Conservation (phyloP, 495 filamentous ascomycete genomes). For the Xylaria longipes region DNA sequence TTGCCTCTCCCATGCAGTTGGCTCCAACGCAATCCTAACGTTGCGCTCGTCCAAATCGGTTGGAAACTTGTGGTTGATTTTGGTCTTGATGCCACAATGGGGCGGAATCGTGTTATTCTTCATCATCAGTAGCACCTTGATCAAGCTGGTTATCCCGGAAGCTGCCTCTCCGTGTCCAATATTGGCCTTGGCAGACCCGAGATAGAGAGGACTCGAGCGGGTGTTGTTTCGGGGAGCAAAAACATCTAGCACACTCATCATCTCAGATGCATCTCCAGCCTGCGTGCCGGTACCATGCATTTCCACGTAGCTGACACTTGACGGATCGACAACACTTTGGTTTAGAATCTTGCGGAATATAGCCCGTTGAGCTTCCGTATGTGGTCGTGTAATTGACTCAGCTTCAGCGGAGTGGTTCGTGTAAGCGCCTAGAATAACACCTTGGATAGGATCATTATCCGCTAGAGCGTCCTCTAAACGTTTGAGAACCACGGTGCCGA, state of each 20-base stretch:
- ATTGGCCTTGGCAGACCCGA: conserved; percentile 79
- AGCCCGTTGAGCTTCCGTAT: conserved; percentile 63
- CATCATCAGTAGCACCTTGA: conserved; percentile 79
- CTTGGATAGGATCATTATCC: conserved; percentile 53
- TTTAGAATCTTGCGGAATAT: conserved; percentile 64
- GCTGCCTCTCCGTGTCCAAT: conserved; percentile 80
- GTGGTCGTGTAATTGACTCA: conserved; percentile 67
- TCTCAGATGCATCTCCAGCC: conserved; percentile 70
- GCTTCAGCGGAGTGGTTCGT: conserved; percentile 56
- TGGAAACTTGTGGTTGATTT: conserved; percentile 51
- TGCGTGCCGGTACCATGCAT: conserved; percentile 77
- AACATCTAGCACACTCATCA: conserved; percentile 67
- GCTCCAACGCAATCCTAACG: conserved; percentile 16
- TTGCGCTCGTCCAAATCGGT: conserved; percentile 23
- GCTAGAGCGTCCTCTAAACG: conserved; percentile 52
- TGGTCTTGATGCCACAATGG: conserved; percentile 72
- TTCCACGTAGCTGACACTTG: conserved; percentile 70
- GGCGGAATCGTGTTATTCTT: conserved; percentile 72
- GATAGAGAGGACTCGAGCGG: conserved; percentile 56
- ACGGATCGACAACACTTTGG: conserved; percentile 61
- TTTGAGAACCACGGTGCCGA: conserved; percentile 53
- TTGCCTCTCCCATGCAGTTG: neutral
- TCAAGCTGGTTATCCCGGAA: conserved; percentile 66
- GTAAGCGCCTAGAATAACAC: too few relatives aligned
- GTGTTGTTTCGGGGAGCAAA: conserved; percentile 68